Percentiles rank a stretch among this genome's conserved stretches.
Evolutionary conservation across 2,329 filamentous ascomycete species (phyloP).

Genomic region (Epicoccum nigrum): DNA sequence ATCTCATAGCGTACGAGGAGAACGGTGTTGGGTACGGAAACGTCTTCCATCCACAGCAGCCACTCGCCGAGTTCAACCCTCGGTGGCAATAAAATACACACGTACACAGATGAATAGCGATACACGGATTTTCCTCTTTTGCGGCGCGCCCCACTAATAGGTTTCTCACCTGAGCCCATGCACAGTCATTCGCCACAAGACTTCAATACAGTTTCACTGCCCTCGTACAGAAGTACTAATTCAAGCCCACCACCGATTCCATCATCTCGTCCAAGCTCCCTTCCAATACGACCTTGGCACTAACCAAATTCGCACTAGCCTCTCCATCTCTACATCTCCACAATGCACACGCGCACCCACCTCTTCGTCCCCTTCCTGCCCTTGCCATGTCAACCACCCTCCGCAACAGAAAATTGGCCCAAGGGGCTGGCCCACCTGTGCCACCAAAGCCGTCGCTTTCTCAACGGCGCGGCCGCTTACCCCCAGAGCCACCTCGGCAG

Average conservation of each 20-base stretch:
- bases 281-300: background rate
- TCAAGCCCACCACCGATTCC: too few relatives aligned
- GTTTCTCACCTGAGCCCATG: too few relatives aligned
- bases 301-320: background rate
- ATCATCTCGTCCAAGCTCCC: too few relatives aligned
- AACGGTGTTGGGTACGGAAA: slow-evolving; percentile 32
- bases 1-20: slow-evolving; percentile 40
- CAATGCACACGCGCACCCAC: background rate
- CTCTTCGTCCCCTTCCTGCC: background rate
- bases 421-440: background rate
- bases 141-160: too few relatives aligned
- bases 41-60: slow-evolving; percentile 34
- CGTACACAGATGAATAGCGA: too few relatives aligned
- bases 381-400: background rate
- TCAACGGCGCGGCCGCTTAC: background rate
- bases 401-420: background rate
- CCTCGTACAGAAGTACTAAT: too few relatives aligned
- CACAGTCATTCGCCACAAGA: too few relatives aligned
- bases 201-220: too few relatives aligned
- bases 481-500: background rate
- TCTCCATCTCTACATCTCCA: too few relatives aligned
- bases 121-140: too few relatives aligned
- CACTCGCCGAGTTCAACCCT: background rate
- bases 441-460: background rate
- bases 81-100: background rate